Evolutionary conservation across 176 grass and related monocot species (phyloP), one percentile per base, ranked within the genome.

Genomic region (Aegilops speltoides): DNA sequence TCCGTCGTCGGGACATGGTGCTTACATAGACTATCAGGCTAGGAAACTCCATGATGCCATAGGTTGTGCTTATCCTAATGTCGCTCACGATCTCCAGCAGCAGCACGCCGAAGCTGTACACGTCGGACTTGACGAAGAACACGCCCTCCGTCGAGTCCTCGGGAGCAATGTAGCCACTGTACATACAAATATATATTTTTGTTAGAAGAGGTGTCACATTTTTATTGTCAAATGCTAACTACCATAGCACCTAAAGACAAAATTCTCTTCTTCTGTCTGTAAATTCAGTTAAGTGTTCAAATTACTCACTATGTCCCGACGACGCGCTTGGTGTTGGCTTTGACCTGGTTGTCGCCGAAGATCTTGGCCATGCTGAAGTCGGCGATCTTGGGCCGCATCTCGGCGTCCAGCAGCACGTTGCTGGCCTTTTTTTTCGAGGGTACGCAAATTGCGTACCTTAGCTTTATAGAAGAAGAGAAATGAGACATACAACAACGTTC

Each of bases 281-380:
- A 52, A 17, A 17, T 52, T 17, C 15, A 17, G 4, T 6, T 0
- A 52, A 52, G 48, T 56, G 17, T 56, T 56, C 48, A 16, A 50
- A 13, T 15, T 62, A 90, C 88, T 94, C 43, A 92, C 93, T 85
- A 94, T 80, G 93, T 94, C 24, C 89, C 93, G 22, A 94, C 90
- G 40, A 92, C 85, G 11, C 87, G 26, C 14, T 82, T 86, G 10
- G 85, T 94, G 36, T 90, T 94, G 0, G 79, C 90, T 52, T 94
- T 88, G 10, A 87, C 61, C 62, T 94, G 87, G 64, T 94, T 88
- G 19, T 89, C 89, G 13, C 89, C 82, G 65, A 94, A 94, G 48
- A 95, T 92, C 34, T 89, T 89, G 4, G 93, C 93, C 93, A 95
- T 89, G 5, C 90, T 87, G 8, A 95, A 95, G 31, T 95, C 93